phyloP scores from a whole-genome alignment of 2,329 filamentous ascomycete species.

The Talaromyces amestolkiae region DNA sequence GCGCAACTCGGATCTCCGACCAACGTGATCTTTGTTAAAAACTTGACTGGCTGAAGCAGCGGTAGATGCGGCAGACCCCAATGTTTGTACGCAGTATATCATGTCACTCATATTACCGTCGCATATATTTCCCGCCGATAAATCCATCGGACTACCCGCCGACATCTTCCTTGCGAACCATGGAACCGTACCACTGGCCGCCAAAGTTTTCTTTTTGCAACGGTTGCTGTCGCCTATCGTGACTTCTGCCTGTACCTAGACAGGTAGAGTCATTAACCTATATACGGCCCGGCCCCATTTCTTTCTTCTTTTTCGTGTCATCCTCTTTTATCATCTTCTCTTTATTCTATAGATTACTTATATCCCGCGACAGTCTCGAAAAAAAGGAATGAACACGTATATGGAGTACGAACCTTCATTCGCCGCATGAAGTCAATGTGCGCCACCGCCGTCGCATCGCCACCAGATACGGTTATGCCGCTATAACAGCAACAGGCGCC shows the following conservation, averaged over 20 bases:
- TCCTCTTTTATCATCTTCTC: neutral
- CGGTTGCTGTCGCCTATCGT: no score
- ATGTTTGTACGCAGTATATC: neutral
- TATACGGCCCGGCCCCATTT: neutral
- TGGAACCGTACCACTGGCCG: neutral
- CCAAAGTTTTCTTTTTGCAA: neutral
- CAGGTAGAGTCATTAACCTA: neutral
- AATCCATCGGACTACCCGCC: neutral
- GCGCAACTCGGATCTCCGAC: neutral
- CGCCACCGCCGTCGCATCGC: slow-evolving; percentile 5
- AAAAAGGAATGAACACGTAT: neutral
- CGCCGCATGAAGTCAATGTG: slow-evolving; percentile 8
- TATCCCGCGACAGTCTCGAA: neutral
- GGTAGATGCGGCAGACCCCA: neutral
- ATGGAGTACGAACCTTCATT: neutral
- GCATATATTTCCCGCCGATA: neutral
- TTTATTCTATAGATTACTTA: neutral
- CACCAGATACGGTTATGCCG: neutral
- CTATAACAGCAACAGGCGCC: neutral
- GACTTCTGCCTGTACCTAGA: neutral
- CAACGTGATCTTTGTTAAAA: neutral
- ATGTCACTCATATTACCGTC: neutral
- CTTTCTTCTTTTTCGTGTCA: neutral
- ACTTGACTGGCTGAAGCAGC: neutral
- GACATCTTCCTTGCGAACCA: neutral